Evolutionary conservation across 2,329 filamentous ascomycete genomes (phyloP).

Genomic region (Monosporascus sp.): DNA sequence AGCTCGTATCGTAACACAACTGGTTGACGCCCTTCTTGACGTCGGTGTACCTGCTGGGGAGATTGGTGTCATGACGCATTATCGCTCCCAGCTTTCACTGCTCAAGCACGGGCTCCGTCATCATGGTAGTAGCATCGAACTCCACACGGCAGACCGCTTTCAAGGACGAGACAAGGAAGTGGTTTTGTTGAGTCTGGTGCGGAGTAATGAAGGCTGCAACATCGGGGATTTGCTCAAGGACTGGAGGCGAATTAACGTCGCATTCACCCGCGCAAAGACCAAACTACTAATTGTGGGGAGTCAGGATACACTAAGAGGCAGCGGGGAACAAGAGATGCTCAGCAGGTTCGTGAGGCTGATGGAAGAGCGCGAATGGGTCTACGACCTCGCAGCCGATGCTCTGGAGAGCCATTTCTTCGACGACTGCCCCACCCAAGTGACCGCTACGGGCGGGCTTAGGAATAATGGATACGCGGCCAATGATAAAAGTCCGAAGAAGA

Average conservation of each 20-base stretch:
- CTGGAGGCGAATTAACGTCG: slow-evolving; percentile 91
- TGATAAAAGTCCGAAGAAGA: slow-evolving; percentile 13
- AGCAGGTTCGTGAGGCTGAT: slow-evolving; percentile 71
- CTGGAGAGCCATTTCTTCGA: slow-evolving; percentile 65
- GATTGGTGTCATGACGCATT: slow-evolving; percentile 95
- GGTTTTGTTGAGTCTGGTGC: slow-evolving; percentile 79
- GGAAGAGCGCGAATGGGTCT: slow-evolving; percentile 72
- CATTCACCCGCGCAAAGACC: slow-evolving; percentile 85
- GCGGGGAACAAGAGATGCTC: slow-evolving; percentile 70
- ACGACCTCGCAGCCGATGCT: slow-evolving; percentile 62
- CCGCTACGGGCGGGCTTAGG: slow-evolving; percentile 19
- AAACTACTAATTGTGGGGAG: slow-evolving; percentile 89
- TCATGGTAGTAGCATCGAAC: slow-evolving; percentile 63
- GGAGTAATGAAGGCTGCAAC: slow-evolving; percentile 73
- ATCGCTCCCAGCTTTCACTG: slow-evolving; percentile 83
- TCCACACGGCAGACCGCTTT: slow-evolving; percentile 96
- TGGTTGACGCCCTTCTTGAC: slow-evolving; percentile 73
- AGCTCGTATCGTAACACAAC: slow-evolving; percentile 68
- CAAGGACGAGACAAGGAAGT: slow-evolving; percentile 95
- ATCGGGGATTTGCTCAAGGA: slow-evolving; percentile 92
- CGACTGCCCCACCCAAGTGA: slow-evolving; percentile 47
- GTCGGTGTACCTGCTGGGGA: slow-evolving; percentile 69
- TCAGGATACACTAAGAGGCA: slow-evolving; percentile 68
- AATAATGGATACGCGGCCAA: slow-evolving; percentile 10
- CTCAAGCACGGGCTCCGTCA: slow-evolving; percentile 67